These are phyloP conservation scores for Lachancea sp. DNA, from an alignment of 805 yeast genomes.

Conservation along the genomic window DNA sequence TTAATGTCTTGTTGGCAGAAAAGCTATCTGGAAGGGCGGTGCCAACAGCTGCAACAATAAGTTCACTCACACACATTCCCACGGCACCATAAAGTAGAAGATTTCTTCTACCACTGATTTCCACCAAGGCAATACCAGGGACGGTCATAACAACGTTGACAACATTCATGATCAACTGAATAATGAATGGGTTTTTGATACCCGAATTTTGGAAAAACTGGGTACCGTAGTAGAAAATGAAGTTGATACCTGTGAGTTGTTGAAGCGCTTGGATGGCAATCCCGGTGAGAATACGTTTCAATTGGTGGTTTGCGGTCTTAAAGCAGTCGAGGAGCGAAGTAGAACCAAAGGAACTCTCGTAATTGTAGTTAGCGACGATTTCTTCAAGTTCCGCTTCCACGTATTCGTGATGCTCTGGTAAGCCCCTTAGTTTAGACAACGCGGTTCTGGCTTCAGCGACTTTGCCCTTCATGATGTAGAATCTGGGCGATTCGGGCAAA, in stretches of 20 bases:
- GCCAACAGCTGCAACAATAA: constrained; percentile 56
- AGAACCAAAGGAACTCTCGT: constrained; percentile 53
- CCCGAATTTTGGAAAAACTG: constrained; percentile 59
- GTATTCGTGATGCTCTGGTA: constrained; percentile 45
- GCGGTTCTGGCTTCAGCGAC: constrained; percentile 59
- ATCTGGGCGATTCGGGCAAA: constrained; percentile 77
- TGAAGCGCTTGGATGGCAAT: constrained; percentile 56
- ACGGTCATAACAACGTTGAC: constrained; percentile 58
- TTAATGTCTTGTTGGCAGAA: constrained; percentile 15
- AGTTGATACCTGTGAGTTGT: constrained; percentile 64
- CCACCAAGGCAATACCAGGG: constrained; percentile 45
- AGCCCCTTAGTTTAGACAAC: constrained; percentile 53
- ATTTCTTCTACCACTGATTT: constrained; percentile 49
- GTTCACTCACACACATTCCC: constrained; percentile 44
- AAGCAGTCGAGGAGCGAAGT: constrained; percentile 63
- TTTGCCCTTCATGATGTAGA: constrained; percentile 47
- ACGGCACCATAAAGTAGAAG: constrained; percentile 43
- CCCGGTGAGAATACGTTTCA: constrained; percentile 44
- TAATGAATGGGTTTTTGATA: constrained; percentile 50
- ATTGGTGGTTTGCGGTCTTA: constrained; percentile 48
- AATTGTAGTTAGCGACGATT: constrained; percentile 55
- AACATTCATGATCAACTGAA: constrained; percentile 54
- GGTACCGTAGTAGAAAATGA: constrained; percentile 63
- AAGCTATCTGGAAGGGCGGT: constrained; percentile 39
- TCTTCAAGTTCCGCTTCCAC: constrained; percentile 52